Percentiles rank a stretch among this genome's conserved stretches.
These are phyloP conservation scores for Suhomyces sp. DNA, from an alignment of 805 yeast species.

Conservation along the genomic window DNA sequence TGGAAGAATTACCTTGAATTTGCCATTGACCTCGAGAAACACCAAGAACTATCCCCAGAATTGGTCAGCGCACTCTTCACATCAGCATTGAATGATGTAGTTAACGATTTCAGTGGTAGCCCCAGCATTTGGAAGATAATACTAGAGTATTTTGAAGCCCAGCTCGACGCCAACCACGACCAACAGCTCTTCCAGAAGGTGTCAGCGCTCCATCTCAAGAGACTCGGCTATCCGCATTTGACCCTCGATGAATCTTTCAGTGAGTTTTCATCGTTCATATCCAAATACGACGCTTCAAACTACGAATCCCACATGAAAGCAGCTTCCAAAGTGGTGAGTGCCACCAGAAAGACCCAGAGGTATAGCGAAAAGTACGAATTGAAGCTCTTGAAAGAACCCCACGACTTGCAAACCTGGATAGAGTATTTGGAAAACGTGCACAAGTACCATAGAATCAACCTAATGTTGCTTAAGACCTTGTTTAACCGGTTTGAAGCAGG, in stretches of 20 bases:
- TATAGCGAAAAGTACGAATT: slow-evolving; percentile 38
- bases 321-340: slow-evolving; percentile 30
- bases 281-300: slow-evolving; percentile 20
- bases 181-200: slow-evolving; percentile 14
- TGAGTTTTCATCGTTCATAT: slow-evolving; percentile 39
- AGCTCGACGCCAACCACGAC: slow-evolving; percentile 7
- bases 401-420: slow-evolving; percentile 22
- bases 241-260: slow-evolving; percentile 39
- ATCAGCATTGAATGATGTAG: slow-evolving; percentile 20
- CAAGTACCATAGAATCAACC: slow-evolving; percentile 5
- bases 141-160: slow-evolving; percentile 1
- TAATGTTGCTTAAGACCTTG: neutral
- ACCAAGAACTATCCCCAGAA: neutral
- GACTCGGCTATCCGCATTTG: slow-evolving; percentile 41
- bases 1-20: slow-evolving; percentile 22
- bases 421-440: slow-evolving; percentile 29
- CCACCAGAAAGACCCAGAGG: slow-evolving; percentile 24
- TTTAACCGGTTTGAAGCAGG: slow-evolving; percentile 24
- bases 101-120: slow-evolving; percentile 23
- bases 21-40: slow-evolving; percentile 2
- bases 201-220: slow-evolving; percentile 21
- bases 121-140: slow-evolving; percentile 19
- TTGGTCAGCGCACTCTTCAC: slow-evolving; percentile 10
- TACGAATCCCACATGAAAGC: slow-evolving; percentile 36
- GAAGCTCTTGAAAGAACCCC: slow-evolving; percentile 12